phyloP scores from a whole-genome alignment of 1,284 basidiomycete genomes.

The Vanrija humicola region DNA sequence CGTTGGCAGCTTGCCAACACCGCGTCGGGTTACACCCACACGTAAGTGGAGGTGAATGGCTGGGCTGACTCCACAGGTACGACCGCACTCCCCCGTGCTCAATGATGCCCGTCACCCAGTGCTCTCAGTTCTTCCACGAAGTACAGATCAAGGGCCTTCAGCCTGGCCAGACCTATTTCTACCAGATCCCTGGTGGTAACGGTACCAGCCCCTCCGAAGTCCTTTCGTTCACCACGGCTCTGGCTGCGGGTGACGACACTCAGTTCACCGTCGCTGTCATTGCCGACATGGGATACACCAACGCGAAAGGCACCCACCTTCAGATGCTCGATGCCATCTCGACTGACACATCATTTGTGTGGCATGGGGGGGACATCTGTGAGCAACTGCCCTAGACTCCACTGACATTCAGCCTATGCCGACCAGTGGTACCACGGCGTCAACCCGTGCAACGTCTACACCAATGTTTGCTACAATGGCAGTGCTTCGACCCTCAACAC shows the following conservation, averaged over 20 bases:
- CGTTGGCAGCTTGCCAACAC: conserved; percentile 12
- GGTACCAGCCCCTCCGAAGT: conserved; percentile 27
- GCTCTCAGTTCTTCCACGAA: conserved; percentile 34
- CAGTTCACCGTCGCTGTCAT: conserved; percentile 34
- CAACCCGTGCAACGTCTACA: conserved; percentile 14
- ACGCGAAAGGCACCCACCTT: conserved; percentile 37
- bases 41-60: conserved; percentile 6
- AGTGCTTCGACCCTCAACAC: conserved; percentile 5
- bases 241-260: conserved; percentile 10
- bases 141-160: conserved; percentile 19
- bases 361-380: conserved; percentile 42
- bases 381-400: background rate
- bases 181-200: conserved; percentile 35
- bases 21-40: conserved; percentile 17
- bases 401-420: conserved; percentile 26
- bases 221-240: conserved; percentile 25
- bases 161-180: conserved; percentile 25
- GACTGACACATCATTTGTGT: conserved; percentile 28
- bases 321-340: conserved; percentile 24
- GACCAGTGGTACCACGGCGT: conserved; percentile 38
- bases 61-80: conserved; percentile 11
- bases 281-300: conserved; percentile 47
- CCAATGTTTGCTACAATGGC: conserved; percentile 32
- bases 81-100: conserved; percentile 33
- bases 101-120: conserved; percentile 25